Conservation (phyloP, 23 red algal genomes). For the Pyropia haitanensis region DNA sequence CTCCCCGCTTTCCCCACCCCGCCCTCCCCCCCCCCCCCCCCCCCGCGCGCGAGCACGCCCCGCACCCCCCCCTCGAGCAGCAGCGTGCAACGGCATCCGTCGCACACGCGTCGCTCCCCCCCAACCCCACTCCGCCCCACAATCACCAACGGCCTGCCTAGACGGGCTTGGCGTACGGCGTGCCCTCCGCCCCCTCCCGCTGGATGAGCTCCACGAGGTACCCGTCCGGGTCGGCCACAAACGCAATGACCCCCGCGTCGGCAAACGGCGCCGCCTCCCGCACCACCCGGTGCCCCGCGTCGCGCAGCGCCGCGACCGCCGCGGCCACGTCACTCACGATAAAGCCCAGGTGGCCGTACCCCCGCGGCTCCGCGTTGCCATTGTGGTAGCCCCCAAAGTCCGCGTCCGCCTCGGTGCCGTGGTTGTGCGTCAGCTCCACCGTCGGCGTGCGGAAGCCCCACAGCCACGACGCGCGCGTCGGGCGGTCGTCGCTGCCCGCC, state of each 20-base stretch:
- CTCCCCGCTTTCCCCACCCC: too few relatives aligned
- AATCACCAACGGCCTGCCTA: too few relatives aligned
- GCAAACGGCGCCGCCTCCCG: slow-evolving; percentile 31
- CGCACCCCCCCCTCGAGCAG: too few relatives aligned
- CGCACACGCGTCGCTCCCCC: too few relatives aligned
- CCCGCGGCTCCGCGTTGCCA: slow-evolving; percentile 63
- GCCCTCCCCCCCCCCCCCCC: too few relatives aligned
- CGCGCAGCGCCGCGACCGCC: slow-evolving; percentile 19
- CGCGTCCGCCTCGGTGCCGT: slow-evolving; percentile 38
- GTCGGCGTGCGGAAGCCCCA: background rate
- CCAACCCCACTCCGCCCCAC: too few relatives aligned
- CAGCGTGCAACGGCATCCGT: too few relatives aligned
- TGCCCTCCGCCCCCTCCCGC: background rate
- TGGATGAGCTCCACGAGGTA: slow-evolving; percentile 72
- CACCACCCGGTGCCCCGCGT: slow-evolving; percentile 9
- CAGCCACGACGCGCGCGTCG: too few relatives aligned
- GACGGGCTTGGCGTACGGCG: too few relatives aligned
- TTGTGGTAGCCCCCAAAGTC: slow-evolving; percentile 42
- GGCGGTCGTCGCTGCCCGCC: background rate
- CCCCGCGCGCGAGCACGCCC: too few relatives aligned
- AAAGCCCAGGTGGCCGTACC: slow-evolving; percentile 76
- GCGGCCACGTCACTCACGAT: slow-evolving; percentile 40
- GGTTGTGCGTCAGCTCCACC: slow-evolving; percentile 20
- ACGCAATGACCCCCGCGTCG: slow-evolving; percentile 26
- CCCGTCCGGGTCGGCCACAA: slow-evolving; percentile 64